phyloP scores from a whole-genome alignment of 202 grass and related monocot genomes.

The Digitaria exilis region DNA sequence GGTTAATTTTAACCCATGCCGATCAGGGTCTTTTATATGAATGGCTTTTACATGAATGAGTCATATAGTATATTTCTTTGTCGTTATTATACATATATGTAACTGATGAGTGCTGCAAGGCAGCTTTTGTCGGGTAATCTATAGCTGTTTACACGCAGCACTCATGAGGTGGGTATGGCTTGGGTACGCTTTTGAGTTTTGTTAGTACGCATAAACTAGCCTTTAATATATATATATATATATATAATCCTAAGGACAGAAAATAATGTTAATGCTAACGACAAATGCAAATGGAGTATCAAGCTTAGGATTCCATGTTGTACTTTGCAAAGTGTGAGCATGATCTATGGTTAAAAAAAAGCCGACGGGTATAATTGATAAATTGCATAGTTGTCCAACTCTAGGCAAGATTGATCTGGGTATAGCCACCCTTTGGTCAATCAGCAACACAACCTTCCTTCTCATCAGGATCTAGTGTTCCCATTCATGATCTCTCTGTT shows the following conservation, averaged over 20 bases:
- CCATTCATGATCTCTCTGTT: background rate
- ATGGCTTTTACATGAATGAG: background rate
- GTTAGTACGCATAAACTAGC: background rate
- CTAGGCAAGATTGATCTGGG: background rate
- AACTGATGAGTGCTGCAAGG: background rate
- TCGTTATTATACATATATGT: background rate
- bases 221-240: background rate
- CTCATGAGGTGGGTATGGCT: constrained; percentile 14
- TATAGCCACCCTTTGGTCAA: background rate
- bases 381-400: background rate
- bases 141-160: background rate
- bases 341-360: background rate
- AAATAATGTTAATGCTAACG: constrained; percentile 7
- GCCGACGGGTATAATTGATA: background rate
- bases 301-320: background rate
- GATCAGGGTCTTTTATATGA: background rate
- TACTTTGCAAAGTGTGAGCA: constrained; percentile 4
- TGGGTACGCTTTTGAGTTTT: background rate
- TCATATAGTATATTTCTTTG: background rate
- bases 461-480: background rate
- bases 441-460: background rate
- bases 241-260: background rate
- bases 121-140: constrained; percentile 13
- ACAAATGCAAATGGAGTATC: constrained; percentile 12
- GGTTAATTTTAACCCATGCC: background rate